Conservation (phyloP, 352 stramenopile genomes). For the Phytopythium boreale region DNA sequence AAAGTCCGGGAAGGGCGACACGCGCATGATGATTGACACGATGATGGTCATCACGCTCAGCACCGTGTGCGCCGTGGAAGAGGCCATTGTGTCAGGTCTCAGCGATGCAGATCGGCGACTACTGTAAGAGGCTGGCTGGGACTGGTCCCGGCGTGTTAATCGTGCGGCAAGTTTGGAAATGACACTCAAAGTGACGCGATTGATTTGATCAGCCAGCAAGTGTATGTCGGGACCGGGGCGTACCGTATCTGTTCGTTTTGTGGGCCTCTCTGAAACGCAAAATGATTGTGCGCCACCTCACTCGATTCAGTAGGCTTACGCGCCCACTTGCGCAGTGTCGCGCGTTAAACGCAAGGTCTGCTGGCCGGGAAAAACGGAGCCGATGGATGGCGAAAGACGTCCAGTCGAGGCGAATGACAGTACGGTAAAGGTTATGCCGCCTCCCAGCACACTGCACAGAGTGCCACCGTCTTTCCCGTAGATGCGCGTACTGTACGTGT, state of each 20-base stretch:
- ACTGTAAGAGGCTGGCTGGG: neutral
- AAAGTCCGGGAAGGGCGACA: conserved; percentile 18
- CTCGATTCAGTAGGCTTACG: neutral
- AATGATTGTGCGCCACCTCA: conserved; percentile 5
- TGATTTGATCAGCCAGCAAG: neutral
- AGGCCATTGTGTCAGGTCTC: neutral
- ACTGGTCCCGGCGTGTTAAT: neutral
- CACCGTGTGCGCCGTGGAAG: conserved; percentile 4
- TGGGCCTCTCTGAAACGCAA: neutral
- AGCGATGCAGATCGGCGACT: neutral
- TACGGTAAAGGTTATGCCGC: too few relatives aligned
- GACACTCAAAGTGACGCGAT: neutral
- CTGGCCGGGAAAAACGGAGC: too few relatives aligned
- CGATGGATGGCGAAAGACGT: too few relatives aligned
- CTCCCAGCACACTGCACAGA: too few relatives aligned
- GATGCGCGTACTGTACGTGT: too few relatives aligned
- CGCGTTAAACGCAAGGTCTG: neutral
- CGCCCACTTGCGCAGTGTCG: neutral
- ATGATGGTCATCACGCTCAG: conserved; percentile 21
- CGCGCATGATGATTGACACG: conserved; percentile 12
- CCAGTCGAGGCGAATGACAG: too few relatives aligned
- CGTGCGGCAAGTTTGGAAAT: neutral
- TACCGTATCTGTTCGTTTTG: neutral
- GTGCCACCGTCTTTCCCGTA: too few relatives aligned
- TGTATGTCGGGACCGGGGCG: neutral